These are phyloP conservation scores for Nemophila menziesii DNA, from an alignment of 257 asterid genomes.

Conservation along the genomic window DNA sequence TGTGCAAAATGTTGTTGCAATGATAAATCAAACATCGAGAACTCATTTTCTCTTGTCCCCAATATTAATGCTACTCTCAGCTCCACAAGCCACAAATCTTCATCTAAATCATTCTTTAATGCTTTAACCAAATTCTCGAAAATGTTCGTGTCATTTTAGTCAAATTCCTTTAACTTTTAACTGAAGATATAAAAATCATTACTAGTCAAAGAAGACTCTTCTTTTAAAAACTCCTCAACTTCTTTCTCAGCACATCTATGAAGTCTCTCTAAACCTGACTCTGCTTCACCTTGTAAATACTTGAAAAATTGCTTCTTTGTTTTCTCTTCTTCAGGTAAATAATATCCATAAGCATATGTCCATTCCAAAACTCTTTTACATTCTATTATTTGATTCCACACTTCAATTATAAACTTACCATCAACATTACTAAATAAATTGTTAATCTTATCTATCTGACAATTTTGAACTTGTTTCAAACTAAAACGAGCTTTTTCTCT, in stretches of 20 bases:
- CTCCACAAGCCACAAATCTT: too few species aligned
- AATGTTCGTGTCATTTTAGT: too few species aligned
- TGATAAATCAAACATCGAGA: too few species aligned
- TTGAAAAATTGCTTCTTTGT: conserved; percentile 13
- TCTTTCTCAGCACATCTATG: conserved; percentile 29
- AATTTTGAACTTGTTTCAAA: background rate
- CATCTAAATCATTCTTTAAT: too few species aligned
- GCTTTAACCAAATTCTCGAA: too few species aligned
- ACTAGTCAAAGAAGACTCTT: too few species aligned
- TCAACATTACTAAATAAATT: background rate
- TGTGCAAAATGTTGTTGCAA: too few species aligned
- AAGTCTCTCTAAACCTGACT: conserved; percentile 26
- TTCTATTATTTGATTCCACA: conserved; percentile 27
- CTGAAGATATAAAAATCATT: too few species aligned
- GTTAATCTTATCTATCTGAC: background rate
- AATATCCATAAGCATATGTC: conserved; percentile 26
- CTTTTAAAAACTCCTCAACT: too few species aligned
- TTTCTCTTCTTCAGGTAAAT: background rate
- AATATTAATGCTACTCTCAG: too few species aligned
- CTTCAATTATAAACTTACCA: conserved; percentile 7
- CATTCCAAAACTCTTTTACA: conserved; percentile 30
- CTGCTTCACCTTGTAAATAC: conserved; percentile 28
- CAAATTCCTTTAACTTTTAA: too few species aligned
- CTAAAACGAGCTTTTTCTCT: conserved; percentile 16
- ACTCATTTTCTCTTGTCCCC: too few species aligned